Percentiles rank a stretch among this genome's conserved stretches.
phyloP scores from a whole-genome alignment of 2,329 filamentous ascomycete genomes.

The Aspergillus sp. region DNA sequence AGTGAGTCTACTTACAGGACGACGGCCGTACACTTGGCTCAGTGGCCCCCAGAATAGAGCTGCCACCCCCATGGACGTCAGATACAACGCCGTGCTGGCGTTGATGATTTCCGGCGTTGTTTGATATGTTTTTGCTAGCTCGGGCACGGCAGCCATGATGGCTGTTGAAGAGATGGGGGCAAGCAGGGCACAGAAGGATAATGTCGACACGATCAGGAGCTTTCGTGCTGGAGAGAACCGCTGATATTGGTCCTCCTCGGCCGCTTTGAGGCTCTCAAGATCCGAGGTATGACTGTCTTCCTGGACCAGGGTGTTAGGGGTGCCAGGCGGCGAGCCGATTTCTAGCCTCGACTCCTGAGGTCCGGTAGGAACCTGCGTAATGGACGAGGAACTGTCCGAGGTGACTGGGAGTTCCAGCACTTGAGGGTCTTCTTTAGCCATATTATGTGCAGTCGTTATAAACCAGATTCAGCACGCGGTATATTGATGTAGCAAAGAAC shows the following conservation, averaged over 20 bases:
- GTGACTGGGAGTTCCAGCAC: not conserved
- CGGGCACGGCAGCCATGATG: conserved; percentile 69
- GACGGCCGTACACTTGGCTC: conserved; percentile 62
- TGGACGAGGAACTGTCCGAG: conserved; percentile 11
- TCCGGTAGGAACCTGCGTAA: conserved; percentile 9
- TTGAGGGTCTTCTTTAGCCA: not conserved
- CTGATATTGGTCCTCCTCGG: conserved; percentile 59
- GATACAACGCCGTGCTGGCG: conserved; percentile 70
- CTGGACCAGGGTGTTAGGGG: conserved; percentile 26
- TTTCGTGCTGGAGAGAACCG: conserved; percentile 63
- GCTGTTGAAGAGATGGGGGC: conserved; percentile 73
- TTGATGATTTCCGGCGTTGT: conserved; percentile 70
- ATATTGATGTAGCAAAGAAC: too few relatives aligned
- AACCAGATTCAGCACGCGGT: not conserved
- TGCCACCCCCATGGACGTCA: conserved; percentile 69
- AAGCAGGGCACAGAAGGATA: conserved; percentile 73
- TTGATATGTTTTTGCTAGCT: conserved; percentile 64
- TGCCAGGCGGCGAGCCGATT: conserved; percentile 11
- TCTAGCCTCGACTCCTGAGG: conserved; percentile 11
- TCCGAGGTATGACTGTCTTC: conserved; percentile 30
- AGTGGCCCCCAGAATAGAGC: conserved; percentile 71
- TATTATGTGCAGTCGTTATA: not conserved
- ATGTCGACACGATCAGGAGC: conserved; percentile 62
- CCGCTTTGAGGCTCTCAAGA: conserved; percentile 28
- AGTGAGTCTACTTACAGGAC: conserved; percentile 45